A percentile compares a stretch with the other conserved stretches of the same genome.
These are phyloP conservation scores for Hypocreales sp. DNA, from an alignment of 2,329 filamentous ascomycete genomes.

Conservation along the genomic window DNA sequence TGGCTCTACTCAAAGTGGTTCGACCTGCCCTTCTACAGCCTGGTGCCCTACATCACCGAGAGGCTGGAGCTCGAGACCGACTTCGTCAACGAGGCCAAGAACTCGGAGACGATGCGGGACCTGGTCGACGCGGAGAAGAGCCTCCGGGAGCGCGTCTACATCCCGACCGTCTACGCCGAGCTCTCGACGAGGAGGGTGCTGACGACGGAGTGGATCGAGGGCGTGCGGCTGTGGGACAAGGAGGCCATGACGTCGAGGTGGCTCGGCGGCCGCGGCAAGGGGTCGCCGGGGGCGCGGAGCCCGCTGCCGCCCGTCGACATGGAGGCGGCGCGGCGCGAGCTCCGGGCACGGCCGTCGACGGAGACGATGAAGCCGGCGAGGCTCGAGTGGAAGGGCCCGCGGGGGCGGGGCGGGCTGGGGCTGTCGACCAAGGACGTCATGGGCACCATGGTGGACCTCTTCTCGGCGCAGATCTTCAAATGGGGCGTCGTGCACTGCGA, in stretches of 20 bases:
- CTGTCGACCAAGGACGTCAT: constrained; percentile 75
- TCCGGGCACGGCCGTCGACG: constrained; percentile 34
- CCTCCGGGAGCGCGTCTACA: constrained; percentile 68
- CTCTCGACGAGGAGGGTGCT: constrained; percentile 72
- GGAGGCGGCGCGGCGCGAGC: constrained; percentile 25
- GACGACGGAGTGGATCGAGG: constrained; percentile 96
- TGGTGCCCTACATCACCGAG: constrained; percentile 88
- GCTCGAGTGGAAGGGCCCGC: constrained; percentile 58
- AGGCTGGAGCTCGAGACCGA: constrained; percentile 88
- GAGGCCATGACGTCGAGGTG: constrained; percentile 62
- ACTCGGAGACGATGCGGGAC: constrained; percentile 68
- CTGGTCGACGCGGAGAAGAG: constrained; percentile 63
- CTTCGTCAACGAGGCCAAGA: constrained; percentile 81
- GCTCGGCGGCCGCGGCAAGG: constrained; percentile 60
- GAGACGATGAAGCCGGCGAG: constrained; percentile 67
- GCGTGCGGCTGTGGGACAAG: constrained; percentile 84
- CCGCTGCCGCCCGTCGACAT: constrained; percentile 38
- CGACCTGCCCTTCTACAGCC: constrained; percentile 77
- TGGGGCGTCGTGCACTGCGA: constrained; percentile 95
- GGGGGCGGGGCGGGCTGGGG: constrained; percentile 66
- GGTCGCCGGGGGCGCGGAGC: constrained; percentile 62
- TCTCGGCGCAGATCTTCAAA: constrained; percentile 95
- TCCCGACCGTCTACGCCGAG: constrained; percentile 72
- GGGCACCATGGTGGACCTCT: constrained; percentile 92
- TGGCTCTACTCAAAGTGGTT: constrained; percentile 77